Evolutionary conservation across 2,329 filamentous ascomycete genomes (phyloP).

Genomic region (Cladosporium oxysporum): DNA sequence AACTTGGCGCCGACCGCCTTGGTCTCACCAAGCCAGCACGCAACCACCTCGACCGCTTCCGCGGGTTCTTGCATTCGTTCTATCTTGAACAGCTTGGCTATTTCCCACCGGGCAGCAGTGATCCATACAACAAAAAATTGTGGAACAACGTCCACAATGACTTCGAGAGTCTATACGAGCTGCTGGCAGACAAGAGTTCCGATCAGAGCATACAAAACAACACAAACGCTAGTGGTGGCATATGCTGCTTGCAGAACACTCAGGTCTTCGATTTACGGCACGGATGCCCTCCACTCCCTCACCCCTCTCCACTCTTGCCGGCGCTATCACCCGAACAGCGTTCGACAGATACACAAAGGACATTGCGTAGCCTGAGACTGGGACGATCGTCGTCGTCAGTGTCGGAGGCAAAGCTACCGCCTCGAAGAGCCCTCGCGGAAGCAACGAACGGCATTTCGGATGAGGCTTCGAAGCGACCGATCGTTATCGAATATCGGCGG

Average conservation of each 20-base stretch:
- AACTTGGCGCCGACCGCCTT: conserved; percentile 66
- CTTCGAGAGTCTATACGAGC: conserved; percentile 70
- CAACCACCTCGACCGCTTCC: conserved; percentile 71
- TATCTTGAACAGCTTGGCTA: conserved; percentile 69
- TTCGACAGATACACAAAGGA: conserved; percentile 35
- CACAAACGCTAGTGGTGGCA: conserved; percentile 59
- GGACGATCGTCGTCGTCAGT: conserved; percentile 40
- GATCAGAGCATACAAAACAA: conserved; percentile 27
- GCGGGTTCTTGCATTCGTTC: conserved; percentile 66
- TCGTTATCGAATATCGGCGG: conserved; percentile 68
- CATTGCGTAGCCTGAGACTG: conserved; percentile 40
- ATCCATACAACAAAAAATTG: conserved; percentile 59
- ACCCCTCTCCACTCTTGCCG: conserved; percentile 70
- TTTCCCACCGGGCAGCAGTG: conserved; percentile 62
- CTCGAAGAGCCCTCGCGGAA: conserved; percentile 54
- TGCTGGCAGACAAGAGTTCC: conserved; percentile 65
- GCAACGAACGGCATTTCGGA: conserved; percentile 50
- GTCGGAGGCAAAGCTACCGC: conserved; percentile 47
- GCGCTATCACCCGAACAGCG: conserved; percentile 35
- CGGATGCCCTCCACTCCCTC: conserved; percentile 59
- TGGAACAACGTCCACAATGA: conserved; percentile 66
- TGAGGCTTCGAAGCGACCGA: conserved; percentile 43
- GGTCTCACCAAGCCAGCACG: conserved; percentile 62
- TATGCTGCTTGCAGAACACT: conserved; percentile 70
- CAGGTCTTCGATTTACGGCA: conserved; percentile 65